Conservation (phyloP, 2,329 filamentous ascomycete species). For the Davidsoniella eucalypti region DNA sequence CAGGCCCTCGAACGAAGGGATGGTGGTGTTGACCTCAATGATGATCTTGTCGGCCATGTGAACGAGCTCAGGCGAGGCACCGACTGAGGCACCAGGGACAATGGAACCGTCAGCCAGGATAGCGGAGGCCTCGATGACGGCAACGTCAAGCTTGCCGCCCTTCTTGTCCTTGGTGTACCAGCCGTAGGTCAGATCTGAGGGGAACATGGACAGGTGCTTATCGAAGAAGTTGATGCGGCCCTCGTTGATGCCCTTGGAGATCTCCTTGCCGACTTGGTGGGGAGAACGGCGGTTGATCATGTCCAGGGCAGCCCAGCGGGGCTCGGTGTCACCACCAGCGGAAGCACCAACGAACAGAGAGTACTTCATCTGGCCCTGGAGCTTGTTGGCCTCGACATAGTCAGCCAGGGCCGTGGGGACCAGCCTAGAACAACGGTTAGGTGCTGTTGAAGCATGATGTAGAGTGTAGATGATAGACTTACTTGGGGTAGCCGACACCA, state of each 20-base stretch:
- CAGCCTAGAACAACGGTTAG: background rate
- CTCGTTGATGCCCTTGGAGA: conserved; percentile 78
- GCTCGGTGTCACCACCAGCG: conserved; percentile 78
- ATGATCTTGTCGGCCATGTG: conserved; percentile 90
- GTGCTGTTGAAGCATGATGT: no score
- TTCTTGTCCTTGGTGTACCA: conserved; percentile 71
- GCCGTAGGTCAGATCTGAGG: conserved; percentile 62
- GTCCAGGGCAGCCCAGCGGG: conserved; percentile 73
- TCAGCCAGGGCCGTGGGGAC: conserved; percentile 69
- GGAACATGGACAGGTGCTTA: conserved; percentile 89
- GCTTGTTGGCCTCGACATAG: conserved; percentile 71
- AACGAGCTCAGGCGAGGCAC: conserved; percentile 69
- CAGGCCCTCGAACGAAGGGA: conserved; percentile 70
- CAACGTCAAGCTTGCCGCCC: conserved; percentile 61
- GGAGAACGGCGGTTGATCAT: conserved; percentile 79
- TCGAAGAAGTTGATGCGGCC: conserved; percentile 85
- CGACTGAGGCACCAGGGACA: conserved; percentile 71
- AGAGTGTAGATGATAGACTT: conserved; percentile 10
- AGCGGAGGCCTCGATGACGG: conserved; percentile 69
- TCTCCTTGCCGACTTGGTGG: conserved; percentile 81
- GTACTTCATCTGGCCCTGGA: conserved; percentile 75
- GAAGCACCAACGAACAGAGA: conserved; percentile 81
- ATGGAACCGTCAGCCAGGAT: conserved; percentile 83
- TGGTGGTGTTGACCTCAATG: conserved; percentile 78
- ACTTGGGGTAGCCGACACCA: conserved; percentile 76